Conservation (phyloP, 495 filamentous ascomycete species). For the Trypethelium eluteriae region DNA sequence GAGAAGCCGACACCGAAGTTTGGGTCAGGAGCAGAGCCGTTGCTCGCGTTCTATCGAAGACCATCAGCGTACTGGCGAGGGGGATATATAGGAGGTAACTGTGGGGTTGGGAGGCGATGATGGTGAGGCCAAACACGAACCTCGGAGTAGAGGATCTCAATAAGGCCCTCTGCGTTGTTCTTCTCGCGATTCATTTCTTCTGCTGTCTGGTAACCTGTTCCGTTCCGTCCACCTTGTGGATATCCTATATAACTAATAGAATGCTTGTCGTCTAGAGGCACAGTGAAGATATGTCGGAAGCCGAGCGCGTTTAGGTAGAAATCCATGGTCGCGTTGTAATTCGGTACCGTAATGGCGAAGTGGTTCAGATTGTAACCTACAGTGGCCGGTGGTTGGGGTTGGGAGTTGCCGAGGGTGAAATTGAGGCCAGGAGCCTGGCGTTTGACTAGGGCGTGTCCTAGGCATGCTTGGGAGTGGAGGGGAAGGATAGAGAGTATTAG, state of each 20-base stretch:
- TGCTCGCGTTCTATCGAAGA: neutral
- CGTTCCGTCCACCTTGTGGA: conserved; percentile 32
- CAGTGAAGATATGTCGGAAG: conserved; percentile 43
- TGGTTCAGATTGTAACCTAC: conserved; percentile 43
- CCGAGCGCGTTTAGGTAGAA: conserved; percentile 45
- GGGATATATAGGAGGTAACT: conserved; percentile 5
- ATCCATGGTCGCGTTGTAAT: conserved; percentile 36
- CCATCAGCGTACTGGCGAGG: conserved; percentile 3
- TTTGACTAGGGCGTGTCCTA: neutral
- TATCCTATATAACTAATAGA: conserved; percentile 32
- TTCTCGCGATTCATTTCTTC: conserved; percentile 30
- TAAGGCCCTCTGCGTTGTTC: conserved; percentile 31
- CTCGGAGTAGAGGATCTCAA: conserved; percentile 30
- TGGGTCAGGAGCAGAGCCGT: conserved; percentile 12
- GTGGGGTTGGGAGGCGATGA: neutral
- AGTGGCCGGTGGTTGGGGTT: conserved; percentile 28
- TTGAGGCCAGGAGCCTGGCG: neutral
- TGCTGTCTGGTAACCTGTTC: conserved; percentile 33
- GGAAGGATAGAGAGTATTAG: neutral
- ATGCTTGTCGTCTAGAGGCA: conserved; percentile 25
- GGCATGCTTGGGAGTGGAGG: neutral
- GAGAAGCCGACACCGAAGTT: conserved; percentile 23
- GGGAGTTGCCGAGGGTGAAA: conserved; percentile 12
- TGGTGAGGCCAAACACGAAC: conserved; percentile 5
- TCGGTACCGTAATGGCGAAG: conserved; percentile 37